Percentiles rank a stretch among this genome's conserved stretches.
Conservation (phyloP, 495 filamentous ascomycete species). For the Clavariopsis aquatica region DNA sequence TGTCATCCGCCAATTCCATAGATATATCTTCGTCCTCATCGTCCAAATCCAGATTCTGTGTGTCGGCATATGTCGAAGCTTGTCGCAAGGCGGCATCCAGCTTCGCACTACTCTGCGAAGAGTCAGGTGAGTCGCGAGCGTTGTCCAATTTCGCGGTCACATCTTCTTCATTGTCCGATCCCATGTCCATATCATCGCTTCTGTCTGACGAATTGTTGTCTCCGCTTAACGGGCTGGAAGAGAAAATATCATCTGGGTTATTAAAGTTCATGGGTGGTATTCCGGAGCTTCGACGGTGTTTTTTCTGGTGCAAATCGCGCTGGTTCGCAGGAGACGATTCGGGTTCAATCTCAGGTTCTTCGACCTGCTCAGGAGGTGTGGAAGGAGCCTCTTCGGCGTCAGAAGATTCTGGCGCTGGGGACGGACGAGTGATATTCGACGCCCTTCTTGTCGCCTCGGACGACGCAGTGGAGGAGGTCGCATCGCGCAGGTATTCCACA, state of each 20-base stretch:
- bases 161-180: conserved; percentile 37
- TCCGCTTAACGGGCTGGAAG: conserved; percentile 78
- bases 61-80: conserved; percentile 72
- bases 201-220: conserved; percentile 46
- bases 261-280: conserved; percentile 62
- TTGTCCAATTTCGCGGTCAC: conserved; percentile 28
- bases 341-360: conserved; percentile 55
- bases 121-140: conserved; percentile 45
- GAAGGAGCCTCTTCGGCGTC: conserved; percentile 64
- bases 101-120: conserved; percentile 64
- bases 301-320: conserved; percentile 66
- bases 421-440: conserved; percentile 56
- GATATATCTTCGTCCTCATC: conserved; percentile 63
- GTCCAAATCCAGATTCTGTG: conserved; percentile 58
- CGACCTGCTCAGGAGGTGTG: conserved; percentile 61
- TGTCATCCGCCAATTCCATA: conserved; percentile 76
- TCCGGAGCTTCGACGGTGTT: conserved; percentile 65
- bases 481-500: conserved; percentile 83
- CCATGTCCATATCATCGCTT: conserved; percentile 22
- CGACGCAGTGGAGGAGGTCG: conserved; percentile 78
- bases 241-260: conserved; percentile 63
- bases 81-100: conserved; percentile 76
- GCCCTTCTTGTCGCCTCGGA: conserved; percentile 68
- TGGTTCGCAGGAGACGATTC: conserved; percentile 67
- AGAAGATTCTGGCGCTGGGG: conserved; percentile 52